Evolutionary conservation across 352 stramenopile genomes (phyloP), one percentile per base, ranked within the genome.

Genomic region (Phytophthora palmivora): DNA sequence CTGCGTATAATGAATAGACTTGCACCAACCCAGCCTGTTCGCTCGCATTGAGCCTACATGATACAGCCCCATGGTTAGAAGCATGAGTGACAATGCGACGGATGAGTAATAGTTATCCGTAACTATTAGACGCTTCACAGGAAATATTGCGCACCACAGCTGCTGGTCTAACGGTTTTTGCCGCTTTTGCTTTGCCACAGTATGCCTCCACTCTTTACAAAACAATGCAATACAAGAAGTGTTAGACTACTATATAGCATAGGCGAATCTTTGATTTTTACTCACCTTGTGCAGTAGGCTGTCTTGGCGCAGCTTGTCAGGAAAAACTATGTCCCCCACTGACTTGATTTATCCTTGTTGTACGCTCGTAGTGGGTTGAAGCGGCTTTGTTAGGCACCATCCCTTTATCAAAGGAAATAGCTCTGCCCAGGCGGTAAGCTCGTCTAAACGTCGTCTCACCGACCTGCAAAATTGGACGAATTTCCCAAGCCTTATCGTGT

Each of bases 391-490:
- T 63, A 1, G 43, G 50, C 3, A 72, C 41, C 45, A 58, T 67
- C 8, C 51, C 50, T 42, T 63, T 56, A 14, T 72, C 50, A 32
- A 67, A 59, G 0, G 19, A 45, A 26, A 66, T 52, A 0, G 24
- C 21, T 14, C 6, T 11, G 19, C 50, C 50, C 15, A 67, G 43
- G 4, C 60, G 46, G 32, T 59, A 59, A 0, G 52, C 39, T 2
- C 60, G 45, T 14, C 53, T 37, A 44, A 69, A 59, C 10, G 52
- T 69, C 22, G 53, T 63, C 11, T 69, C 52, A n/a, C 63, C 39
- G 2, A 41, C 46, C 24, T 61, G 44, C 8, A 67, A 19, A 18
- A 69, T 34, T 6, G 46, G 52, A 2, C 52, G 28, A n/a, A 69
- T 58, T 18, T 69, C 55, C 32, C 46, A 69, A n/a, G 52, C 60